Percentiles rank a stretch among this genome's conserved stretches.
Conservation (phyloP, 352 stramenopile species). For the Phytophthora tubulina region DNA sequence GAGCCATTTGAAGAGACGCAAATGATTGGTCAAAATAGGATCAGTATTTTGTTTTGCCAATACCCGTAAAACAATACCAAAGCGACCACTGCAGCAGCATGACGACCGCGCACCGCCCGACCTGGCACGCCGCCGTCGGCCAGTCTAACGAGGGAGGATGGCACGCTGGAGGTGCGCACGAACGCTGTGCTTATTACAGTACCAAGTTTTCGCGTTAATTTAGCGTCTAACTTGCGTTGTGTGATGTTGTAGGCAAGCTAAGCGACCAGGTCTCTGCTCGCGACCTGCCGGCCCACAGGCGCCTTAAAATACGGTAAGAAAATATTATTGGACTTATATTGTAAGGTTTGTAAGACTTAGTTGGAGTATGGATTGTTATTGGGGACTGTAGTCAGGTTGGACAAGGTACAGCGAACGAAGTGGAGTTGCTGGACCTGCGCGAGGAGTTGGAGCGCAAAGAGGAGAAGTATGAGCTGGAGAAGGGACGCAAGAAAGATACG, state of each 20-base stretch:
- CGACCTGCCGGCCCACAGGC: conserved; percentile 83
- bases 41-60: not conserved
- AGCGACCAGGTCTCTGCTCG: conserved; percentile 86
- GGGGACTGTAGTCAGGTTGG: conserved; percentile 67
- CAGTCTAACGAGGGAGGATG: conserved; percentile 90
- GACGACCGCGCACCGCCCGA: conserved; percentile 89
- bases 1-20: not conserved
- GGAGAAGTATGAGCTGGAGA: conserved; percentile 77
- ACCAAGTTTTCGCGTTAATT: not conserved
- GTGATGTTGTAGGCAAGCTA: conserved; percentile 62
- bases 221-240: conserved; percentile 3
- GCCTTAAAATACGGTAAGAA: conserved; percentile 85
- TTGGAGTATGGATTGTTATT: not conserved
- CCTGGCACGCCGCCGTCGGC: conserved; percentile 86
- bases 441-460: conserved; percentile 82
- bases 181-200: not conserved
- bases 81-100: conserved; percentile 41
- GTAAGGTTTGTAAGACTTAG: not conserved
- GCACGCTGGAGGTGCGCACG: conserved; percentile 71
- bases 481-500: conserved; percentile 78
- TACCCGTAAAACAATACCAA: not conserved
- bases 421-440: conserved; percentile 78
- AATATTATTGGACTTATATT: not conserved
- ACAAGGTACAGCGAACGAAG: conserved; percentile 83
- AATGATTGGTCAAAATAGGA: not conserved